Evolutionary conservation across 2,329 filamentous ascomycete species (phyloP), one percentile per base, ranked within the genome.

Genomic region (Scolecobasidium constrictum): DNA sequence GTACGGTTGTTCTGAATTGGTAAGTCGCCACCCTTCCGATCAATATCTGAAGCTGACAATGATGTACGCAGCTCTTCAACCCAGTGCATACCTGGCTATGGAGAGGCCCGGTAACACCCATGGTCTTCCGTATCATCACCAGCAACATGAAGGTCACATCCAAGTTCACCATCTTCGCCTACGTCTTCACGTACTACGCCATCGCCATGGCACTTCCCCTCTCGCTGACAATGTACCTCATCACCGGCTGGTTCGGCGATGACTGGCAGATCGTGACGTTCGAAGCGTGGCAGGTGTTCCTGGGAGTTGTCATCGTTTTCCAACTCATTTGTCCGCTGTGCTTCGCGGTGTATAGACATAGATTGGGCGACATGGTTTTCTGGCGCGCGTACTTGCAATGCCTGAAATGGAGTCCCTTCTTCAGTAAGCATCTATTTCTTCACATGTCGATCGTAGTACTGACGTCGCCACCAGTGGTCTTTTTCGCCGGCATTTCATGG

Each of bases 391-490:
- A 48, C 5, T 15, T 48, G 19, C 47, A 50, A 20, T 48, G 33
- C 38, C 37, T 46, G 36, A 50, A 49, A 38, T 51, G 49, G 49
- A 42, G 36, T 4, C 42, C 48, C 19, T 41, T 51, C 33, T 50
- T 51, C 35, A n/a, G n/a, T n/a, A n/a, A n/a, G n/a, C n/a, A n/a
- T n/a, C n/a, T n/a, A n/a, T n/a, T n/a, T n/a, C n/a, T n/a, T n/a
- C n/a, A n/a, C n/a, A n/a, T n/a, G n/a, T n/a, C n/a, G n/a, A n/a
- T n/a, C n/a, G n/a, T n/a, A n/a, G n/a, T n/a, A n/a, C n/a, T n/a
- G n/a, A n/a, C n/a, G n/a, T n/a, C n/a, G n/a, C n/a, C n/a, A n/a
- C n/a, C n/a, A n/a, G 17, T 45, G 19, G n/a, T 50, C 39, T 51
- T 51, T 38, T 50, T 51, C 33, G 46, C 46, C 17, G 49, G 49